These are phyloP conservation scores for Astrothelium subdiscretum DNA, from an alignment of 495 filamentous ascomycete species.

Conservation along the genomic window DNA sequence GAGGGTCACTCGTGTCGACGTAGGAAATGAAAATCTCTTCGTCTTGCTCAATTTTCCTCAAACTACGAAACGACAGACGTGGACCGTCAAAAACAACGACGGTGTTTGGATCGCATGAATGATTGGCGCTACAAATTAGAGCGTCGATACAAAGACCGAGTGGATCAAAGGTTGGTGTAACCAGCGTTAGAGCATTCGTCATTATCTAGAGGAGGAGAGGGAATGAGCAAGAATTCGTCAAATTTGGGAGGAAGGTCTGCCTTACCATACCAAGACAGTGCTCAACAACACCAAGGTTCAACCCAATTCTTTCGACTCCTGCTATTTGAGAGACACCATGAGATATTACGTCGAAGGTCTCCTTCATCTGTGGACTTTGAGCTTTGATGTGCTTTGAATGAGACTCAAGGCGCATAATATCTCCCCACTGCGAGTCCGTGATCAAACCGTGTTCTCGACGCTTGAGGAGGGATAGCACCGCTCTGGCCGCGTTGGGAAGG, in stretches of 20 bases:
- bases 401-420: conserved; percentile 36
- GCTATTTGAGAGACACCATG: conserved; percentile 45
- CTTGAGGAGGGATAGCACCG: conserved; percentile 41
- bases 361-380: conserved; percentile 29
- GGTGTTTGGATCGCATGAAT: conserved; percentile 61
- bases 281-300: not conserved
- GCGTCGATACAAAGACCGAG: conserved; percentile 53
- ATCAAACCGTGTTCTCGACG: conserved; percentile 29
- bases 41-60: conserved; percentile 37
- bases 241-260: not conserved
- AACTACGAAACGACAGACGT: conserved; percentile 28
- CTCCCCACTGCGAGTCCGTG: conserved; percentile 27
- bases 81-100: conserved; percentile 48
- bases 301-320: conserved; percentile 20
- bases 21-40: conserved; percentile 62
- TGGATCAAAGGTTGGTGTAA: conserved; percentile 44
- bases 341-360: conserved; percentile 40
- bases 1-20: conserved; percentile 47
- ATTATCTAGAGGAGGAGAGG: conserved; percentile 30
- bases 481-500: conserved; percentile 47
- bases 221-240: conserved; percentile 9
- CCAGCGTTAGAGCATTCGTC: conserved; percentile 50
- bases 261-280: not conserved
- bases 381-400: conserved; percentile 36
- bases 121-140: conserved; percentile 48